Conservation (phyloP, 495 filamentous ascomycete genomes). For the Penicillium coffeae region DNA sequence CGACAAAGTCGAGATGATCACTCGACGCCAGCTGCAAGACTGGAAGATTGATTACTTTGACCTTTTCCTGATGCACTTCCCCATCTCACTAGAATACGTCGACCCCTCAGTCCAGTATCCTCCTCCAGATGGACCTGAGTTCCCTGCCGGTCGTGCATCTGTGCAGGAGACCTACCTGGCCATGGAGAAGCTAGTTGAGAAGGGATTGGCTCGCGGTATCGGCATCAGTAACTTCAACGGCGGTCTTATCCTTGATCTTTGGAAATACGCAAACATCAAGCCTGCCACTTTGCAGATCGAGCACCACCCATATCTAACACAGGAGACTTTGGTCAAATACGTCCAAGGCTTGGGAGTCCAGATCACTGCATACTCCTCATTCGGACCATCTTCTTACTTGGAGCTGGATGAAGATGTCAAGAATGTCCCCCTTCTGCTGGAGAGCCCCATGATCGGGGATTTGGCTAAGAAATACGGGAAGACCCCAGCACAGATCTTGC, state of each 20-base stretch:
- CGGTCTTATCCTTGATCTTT: slow-evolving; percentile 71
- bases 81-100: slow-evolving; percentile 74
- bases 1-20: slow-evolving; percentile 68
- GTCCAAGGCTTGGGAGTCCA: slow-evolving; percentile 66
- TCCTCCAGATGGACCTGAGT: slow-evolving; percentile 66
- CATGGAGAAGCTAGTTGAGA: slow-evolving; percentile 70
- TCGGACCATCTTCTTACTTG: slow-evolving; percentile 75
- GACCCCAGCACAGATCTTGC: slow-evolving; percentile 74
- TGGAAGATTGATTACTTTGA: slow-evolving; percentile 86
- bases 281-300: slow-evolving; percentile 86
- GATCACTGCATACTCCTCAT: slow-evolving; percentile 84
- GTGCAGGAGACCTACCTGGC: slow-evolving; percentile 82
- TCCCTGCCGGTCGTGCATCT: slow-evolving; percentile 61
- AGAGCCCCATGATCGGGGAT: slow-evolving; percentile 56
- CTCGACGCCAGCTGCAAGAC: slow-evolving; percentile 68
- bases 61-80: slow-evolving; percentile 80
- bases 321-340: slow-evolving; percentile 66
- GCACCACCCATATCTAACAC: slow-evolving; percentile 88
- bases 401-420: slow-evolving; percentile 66
- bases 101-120: slow-evolving; percentile 74
- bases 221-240: slow-evolving; percentile 85
- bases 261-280: slow-evolving; percentile 71
- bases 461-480: slow-evolving; percentile 66
- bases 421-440: slow-evolving; percentile 61
- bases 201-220: slow-evolving; percentile 67